Conservation (phyloP, 2,329 filamentous ascomycete species). For the Paraphaeosphaeria minitans region DNA sequence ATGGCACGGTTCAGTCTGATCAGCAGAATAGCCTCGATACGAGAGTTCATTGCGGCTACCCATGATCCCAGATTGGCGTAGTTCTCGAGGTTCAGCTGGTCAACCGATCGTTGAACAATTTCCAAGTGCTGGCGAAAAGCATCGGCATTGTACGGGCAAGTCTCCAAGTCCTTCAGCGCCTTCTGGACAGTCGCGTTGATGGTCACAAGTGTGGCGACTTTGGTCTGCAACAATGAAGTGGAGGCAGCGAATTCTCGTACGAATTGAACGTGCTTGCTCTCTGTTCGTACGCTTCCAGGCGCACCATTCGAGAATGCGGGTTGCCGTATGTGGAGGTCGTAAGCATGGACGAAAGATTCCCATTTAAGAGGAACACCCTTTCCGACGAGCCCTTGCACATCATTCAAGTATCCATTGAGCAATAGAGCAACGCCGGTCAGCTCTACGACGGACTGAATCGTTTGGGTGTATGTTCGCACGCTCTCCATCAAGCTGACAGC, state of each 20-base stretch:
- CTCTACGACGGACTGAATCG: constrained; percentile 77
- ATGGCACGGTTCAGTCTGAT: constrained; percentile 85
- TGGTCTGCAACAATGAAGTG: constrained; percentile 85
- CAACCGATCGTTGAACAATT: constrained; percentile 86
- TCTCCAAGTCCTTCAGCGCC: constrained; percentile 79
- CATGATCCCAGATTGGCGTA: constrained; percentile 92
- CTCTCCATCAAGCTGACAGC: constrained; percentile 99
- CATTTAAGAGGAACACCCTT: constrained; percentile 91
- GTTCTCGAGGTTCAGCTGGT: constrained; percentile 94
- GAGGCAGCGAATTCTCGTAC: constrained; percentile 90
- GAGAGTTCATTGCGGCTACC: constrained; percentile 84
- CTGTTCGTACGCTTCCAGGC: constrained; percentile 64
- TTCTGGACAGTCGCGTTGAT: constrained; percentile 85
- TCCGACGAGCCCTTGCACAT: constrained; percentile 79
- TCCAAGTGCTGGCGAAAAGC: constrained; percentile 82
- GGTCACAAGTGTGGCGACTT: constrained; percentile 76
- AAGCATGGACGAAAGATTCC: constrained; percentile 98
- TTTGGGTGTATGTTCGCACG: constrained; percentile 90
- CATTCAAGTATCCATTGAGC: constrained; percentile 88
- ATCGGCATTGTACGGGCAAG: constrained; percentile 79
- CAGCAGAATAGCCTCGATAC: constrained; percentile 80
- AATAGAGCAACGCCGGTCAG: constrained; percentile 89
- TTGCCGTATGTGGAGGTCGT: constrained; percentile 82
- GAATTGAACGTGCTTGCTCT: constrained; percentile 96
- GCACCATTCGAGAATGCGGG: constrained; percentile 62